phyloP scores from a whole-genome alignment of 345 rosid genomes.

The Citrus reticulata region DNA sequence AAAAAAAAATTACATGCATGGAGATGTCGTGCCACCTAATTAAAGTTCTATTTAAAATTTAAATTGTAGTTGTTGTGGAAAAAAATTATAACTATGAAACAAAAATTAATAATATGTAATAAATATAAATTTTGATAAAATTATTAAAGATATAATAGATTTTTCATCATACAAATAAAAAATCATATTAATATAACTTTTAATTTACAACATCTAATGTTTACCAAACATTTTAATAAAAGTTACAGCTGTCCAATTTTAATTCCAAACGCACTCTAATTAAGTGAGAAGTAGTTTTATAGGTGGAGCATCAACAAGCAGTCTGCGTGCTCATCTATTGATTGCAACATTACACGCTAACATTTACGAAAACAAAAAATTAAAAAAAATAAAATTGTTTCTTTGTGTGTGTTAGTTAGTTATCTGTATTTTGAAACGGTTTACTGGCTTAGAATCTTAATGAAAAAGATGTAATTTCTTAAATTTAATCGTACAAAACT shows the following conservation, averaged over 20 bases:
- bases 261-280: too few relatives aligned
- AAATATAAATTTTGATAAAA: too few relatives aligned
- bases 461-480: background rate
- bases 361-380: background rate
- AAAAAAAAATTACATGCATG: background rate
- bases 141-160: too few relatives aligned
- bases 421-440: background rate
- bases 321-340: background rate
- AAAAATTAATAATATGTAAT: too few relatives aligned
- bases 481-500: too few relatives aligned
- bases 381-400: background rate
- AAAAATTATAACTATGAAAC: too few relatives aligned
- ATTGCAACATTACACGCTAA: background rate
- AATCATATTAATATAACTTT: too few relatives aligned
- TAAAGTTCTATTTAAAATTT: background rate
- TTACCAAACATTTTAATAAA: too few relatives aligned
- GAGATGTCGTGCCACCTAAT: background rate
- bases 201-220: too few relatives aligned
- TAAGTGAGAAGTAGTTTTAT: background rate
- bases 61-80: too few relatives aligned
- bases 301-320: background rate
- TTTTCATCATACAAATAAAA: too few relatives aligned
- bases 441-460: background rate
- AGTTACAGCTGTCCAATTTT: too few relatives aligned
- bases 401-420: background rate